Percentiles rank a stretch among this genome's conserved stretches.
phyloP scores from a whole-genome alignment of 331 rosid genomes.

The Quercus tomentella region DNA sequence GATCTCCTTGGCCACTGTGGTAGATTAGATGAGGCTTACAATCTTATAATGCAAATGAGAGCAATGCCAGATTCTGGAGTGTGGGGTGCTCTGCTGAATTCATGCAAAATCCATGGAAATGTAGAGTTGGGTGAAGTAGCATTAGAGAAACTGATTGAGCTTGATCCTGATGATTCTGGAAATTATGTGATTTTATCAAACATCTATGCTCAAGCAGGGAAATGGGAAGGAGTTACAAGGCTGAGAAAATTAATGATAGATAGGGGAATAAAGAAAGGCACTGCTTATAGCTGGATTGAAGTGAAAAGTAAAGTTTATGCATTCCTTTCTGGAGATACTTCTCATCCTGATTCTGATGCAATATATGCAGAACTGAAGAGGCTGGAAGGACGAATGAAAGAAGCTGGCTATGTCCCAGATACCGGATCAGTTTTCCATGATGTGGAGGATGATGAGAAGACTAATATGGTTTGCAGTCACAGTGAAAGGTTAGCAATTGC shows the following conservation, averaged over 20 bases:
- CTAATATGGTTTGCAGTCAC: slow-evolving; percentile 58
- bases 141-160: slow-evolving; percentile 53
- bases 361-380: slow-evolving; percentile 58
- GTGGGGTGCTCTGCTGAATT: slow-evolving; percentile 73
- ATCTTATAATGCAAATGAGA: slow-evolving; percentile 47
- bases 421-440: slow-evolving; percentile 71
- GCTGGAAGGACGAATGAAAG: slow-evolving; percentile 52
- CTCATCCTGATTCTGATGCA: slow-evolving; percentile 45
- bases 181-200: slow-evolving; percentile 69
- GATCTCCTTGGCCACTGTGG: slow-evolving; percentile 75
- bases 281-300: slow-evolving; percentile 73
- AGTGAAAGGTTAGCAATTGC: slow-evolving; percentile 77
- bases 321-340: slow-evolving; percentile 56
- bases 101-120: slow-evolving; percentile 60
- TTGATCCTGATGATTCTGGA: slow-evolving; percentile 62
- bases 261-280: slow-evolving; percentile 55
- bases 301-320: slow-evolving; percentile 53
- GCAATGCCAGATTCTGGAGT: slow-evolving; percentile 62
- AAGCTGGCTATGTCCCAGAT: slow-evolving; percentile 64
- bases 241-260: slow-evolving; percentile 55
- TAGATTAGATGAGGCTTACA: slow-evolving; percentile 49
- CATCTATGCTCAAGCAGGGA: slow-evolving; percentile 65
- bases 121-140: slow-evolving; percentile 62
- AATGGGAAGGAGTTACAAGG: slow-evolving; percentile 61
- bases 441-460: slow-evolving; percentile 72